phyloP scores from a whole-genome alignment of 352 stramenopile genomes.

The Saprolegnia parasitica region DNA sequence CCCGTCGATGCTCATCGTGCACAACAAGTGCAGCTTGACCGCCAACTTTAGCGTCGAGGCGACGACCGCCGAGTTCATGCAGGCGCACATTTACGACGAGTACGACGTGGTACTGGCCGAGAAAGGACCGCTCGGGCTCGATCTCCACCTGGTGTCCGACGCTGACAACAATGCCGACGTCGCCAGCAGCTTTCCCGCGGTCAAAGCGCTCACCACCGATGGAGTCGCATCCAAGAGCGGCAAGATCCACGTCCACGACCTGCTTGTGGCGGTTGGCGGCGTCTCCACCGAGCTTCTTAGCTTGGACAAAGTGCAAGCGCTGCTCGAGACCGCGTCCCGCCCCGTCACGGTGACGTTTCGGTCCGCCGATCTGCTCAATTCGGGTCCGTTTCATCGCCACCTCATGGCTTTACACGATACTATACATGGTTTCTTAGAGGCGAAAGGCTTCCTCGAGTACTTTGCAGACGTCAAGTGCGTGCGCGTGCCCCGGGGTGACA shows the following conservation, averaged over 20 bases:
- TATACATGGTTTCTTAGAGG: not conserved
- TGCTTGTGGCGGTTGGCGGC: not conserved
- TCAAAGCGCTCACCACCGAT: not conserved
- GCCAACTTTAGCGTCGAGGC: not conserved
- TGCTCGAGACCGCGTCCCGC: not conserved
- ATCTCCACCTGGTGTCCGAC: not conserved
- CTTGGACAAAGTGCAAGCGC: not conserved
- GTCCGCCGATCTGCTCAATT: not conserved
- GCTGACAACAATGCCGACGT: not conserved
- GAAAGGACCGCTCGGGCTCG: not conserved
- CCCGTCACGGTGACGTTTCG: not conserved
- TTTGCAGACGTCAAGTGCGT: slow-evolving; percentile 15
- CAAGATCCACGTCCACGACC: not conserved
- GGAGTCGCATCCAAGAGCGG: not conserved
- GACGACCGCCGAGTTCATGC: not conserved
- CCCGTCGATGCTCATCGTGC: not conserved
- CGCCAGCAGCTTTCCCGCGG: not conserved
- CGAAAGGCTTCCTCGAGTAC: slow-evolving; percentile 8
- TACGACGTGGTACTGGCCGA: not conserved
- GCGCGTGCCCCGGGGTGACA: slow-evolving; percentile 1
- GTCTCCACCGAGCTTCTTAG: not conserved
- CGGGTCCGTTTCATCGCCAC: no score
- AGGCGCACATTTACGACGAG: slow-evolving; percentile 11
- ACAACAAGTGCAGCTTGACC: not conserved
- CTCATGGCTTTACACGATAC: no score